These are phyloP conservation scores for Artomyces pyxidatus DNA, from an alignment of 768 basidiomycete genomes.

Conservation along the genomic window DNA sequence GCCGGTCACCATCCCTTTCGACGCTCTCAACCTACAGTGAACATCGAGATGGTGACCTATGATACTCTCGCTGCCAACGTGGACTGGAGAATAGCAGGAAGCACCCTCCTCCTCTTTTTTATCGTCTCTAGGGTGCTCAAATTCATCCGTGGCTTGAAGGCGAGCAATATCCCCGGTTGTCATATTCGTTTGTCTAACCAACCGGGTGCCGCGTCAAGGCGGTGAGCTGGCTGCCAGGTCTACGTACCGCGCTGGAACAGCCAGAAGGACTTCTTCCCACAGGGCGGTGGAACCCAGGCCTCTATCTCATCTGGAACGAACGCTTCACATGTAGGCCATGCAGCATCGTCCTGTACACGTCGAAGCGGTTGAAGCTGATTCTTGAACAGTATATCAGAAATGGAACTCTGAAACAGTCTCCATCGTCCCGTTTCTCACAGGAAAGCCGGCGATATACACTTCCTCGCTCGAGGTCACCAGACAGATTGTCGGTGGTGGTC, in stretches of 20 bases:
- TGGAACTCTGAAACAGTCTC: constrained; percentile 33
- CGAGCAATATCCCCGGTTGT: background rate
- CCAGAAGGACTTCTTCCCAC: background rate
- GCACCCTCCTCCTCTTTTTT: no score
- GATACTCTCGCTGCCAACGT: no score
- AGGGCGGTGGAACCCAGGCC: background rate
- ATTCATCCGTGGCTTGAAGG: background rate
- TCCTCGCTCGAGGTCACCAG: constrained; percentile 11
- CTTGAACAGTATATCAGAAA: constrained; percentile 24
- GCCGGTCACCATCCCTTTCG: no score
- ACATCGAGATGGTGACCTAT: no score
- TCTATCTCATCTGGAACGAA: background rate
- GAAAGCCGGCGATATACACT: constrained; percentile 31
- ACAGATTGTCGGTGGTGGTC: background rate
- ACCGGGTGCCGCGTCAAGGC: background rate
- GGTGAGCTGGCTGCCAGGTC: background rate
- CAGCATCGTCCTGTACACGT: background rate
- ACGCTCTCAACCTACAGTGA: no score
- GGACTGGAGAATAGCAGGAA: no score
- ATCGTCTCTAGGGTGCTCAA: background rate
- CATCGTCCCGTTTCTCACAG: constrained; percentile 31
- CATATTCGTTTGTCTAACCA: background rate
- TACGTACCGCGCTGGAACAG: background rate
- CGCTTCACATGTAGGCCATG: background rate
- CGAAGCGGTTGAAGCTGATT: background rate